Evolutionary conservation across 129 eudicot genomes (phyloP).

Genomic region (Escallonia rubra): DNA sequence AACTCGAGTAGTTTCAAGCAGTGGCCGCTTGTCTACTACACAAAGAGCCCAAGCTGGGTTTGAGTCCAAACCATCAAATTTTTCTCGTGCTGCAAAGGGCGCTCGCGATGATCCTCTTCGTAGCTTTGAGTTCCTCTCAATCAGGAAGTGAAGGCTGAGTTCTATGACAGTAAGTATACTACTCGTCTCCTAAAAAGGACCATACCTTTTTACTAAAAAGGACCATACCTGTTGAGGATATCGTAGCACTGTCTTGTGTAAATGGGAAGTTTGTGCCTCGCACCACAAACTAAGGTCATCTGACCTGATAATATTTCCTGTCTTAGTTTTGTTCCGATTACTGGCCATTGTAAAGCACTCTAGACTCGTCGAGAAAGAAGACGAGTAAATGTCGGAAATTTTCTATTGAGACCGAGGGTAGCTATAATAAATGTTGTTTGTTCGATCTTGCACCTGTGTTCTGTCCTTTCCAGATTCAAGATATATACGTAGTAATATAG

Average conservation of each 20-base stretch:
- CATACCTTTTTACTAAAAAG: too few relatives aligned
- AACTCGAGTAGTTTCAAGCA: slow-evolving; percentile 41
- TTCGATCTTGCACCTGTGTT: neutral
- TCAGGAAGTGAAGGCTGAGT: slow-evolving; percentile 49
- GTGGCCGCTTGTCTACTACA: slow-evolving; percentile 53
- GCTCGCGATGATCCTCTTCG: slow-evolving; percentile 72
- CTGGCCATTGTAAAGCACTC: slow-evolving; percentile 13
- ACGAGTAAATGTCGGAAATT: slow-evolving; percentile 18
- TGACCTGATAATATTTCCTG: slow-evolving; percentile 6
- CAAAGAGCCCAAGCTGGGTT: slow-evolving; percentile 58
- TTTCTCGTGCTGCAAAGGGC: slow-evolving; percentile 55
- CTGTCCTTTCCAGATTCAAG: neutral
- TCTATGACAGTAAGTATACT: slow-evolving; percentile 18
- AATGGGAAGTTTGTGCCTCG: neutral
- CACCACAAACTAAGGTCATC: slow-evolving; percentile 19
- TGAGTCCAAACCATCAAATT: slow-evolving; percentile 48
- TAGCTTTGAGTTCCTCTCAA: slow-evolving; percentile 83
- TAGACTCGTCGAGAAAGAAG: slow-evolving; percentile 15
- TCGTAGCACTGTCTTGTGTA: slow-evolving; percentile 7
- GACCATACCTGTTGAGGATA: neutral
- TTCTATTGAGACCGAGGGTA: neutral
- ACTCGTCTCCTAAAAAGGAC: slow-evolving; percentile 22
- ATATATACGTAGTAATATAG: too few relatives aligned
- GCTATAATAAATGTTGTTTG: slow-evolving; percentile 7
- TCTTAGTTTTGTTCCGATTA: slow-evolving; percentile 13